Percentiles rank a stretch among this genome's conserved stretches.
Conservation (phyloP, 495 filamentous ascomycete genomes). For the Aspergillus nanangensis region DNA sequence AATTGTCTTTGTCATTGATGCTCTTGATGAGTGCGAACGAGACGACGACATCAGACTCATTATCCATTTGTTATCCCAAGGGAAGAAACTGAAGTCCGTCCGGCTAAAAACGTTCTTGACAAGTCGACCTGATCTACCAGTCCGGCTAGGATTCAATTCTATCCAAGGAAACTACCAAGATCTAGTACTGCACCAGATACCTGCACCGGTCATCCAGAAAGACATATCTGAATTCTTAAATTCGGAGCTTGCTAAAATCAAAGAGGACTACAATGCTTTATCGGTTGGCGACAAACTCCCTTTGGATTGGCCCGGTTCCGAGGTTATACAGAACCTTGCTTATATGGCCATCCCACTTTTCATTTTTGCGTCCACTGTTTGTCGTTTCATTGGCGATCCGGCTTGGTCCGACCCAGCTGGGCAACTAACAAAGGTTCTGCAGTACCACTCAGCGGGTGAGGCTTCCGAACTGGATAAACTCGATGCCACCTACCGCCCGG, state of each 20-base stretch:
- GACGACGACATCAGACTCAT: slow-evolving; percentile 34
- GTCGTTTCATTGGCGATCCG: too few relatives aligned
- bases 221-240: slow-evolving; percentile 24
- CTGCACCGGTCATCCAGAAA: slow-evolving; percentile 16
- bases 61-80: slow-evolving; percentile 26
- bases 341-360: slow-evolving; percentile 23
- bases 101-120: slow-evolving; percentile 27
- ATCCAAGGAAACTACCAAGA: slow-evolving; percentile 15
- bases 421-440: too few relatives aligned
- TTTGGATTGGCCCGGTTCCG: slow-evolving; percentile 33
- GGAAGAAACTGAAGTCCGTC: slow-evolving; percentile 7
- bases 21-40: slow-evolving; percentile 47
- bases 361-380: too few relatives aligned
- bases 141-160: slow-evolving; percentile 25
- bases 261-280: too few relatives aligned
- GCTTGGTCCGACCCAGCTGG: too few relatives aligned
- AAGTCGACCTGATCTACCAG: slow-evolving; percentile 41
- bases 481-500: too few relatives aligned
- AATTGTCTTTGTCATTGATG: slow-evolving; percentile 43
- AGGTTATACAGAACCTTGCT: slow-evolving; percentile 8
- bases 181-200: slow-evolving; percentile 20
- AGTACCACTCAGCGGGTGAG: too few relatives aligned
- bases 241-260: slow-evolving; percentile 17
- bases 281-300: slow-evolving; percentile 5
- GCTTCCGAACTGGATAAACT: too few relatives aligned